Conservation (phyloP, 2,329 filamentous ascomycete genomes). For the Alternaria panax region DNA sequence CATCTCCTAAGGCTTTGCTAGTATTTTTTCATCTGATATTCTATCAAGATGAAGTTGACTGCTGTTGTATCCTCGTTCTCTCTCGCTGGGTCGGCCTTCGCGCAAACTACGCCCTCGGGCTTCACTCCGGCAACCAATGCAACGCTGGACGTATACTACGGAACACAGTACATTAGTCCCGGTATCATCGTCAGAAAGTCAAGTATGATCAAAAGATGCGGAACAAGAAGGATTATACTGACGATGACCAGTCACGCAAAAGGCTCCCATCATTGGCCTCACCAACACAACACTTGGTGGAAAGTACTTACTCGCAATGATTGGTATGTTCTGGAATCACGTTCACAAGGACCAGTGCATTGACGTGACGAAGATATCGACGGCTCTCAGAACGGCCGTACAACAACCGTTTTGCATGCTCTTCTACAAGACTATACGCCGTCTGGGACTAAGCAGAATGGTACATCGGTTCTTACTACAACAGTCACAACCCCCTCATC, state of each 20-base stretch:
- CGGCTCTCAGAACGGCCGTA: slow-evolving; percentile 12
- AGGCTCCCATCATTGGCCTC: slow-evolving; percentile 33
- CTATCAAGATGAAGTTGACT: slow-evolving; percentile 18
- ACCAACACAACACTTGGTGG: slow-evolving; percentile 31
- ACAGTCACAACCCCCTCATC: slow-evolving; percentile 37
- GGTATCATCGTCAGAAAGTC: slow-evolving; percentile 40
- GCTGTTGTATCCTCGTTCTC: slow-evolving; percentile 11
- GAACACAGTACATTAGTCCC: slow-evolving; percentile 37
- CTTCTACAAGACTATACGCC: slow-evolving; percentile 38
- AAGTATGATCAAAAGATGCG: slow-evolving; percentile 15
- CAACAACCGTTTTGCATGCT: slow-evolving; percentile 40
- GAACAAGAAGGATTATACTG: not conserved
- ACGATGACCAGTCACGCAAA: slow-evolving; percentile 22
- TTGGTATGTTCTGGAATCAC: slow-evolving; percentile 29
- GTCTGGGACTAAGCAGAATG: slow-evolving; percentile 31
- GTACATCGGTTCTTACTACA: slow-evolving; percentile 33
- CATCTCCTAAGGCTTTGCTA: not conserved
- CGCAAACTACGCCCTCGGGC: slow-evolving; percentile 34
- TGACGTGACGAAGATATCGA: slow-evolving; percentile 12
- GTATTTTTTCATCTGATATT: not conserved
- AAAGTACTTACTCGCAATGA: slow-evolving; percentile 42
- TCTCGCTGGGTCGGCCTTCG: slow-evolving; percentile 22
- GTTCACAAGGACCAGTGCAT: slow-evolving; percentile 5
- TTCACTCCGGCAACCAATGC: slow-evolving; percentile 33
- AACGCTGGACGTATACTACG: slow-evolving; percentile 42